Conservation (phyloP, 2,329 filamentous ascomycete species). For the Fusarium illudens region DNA sequence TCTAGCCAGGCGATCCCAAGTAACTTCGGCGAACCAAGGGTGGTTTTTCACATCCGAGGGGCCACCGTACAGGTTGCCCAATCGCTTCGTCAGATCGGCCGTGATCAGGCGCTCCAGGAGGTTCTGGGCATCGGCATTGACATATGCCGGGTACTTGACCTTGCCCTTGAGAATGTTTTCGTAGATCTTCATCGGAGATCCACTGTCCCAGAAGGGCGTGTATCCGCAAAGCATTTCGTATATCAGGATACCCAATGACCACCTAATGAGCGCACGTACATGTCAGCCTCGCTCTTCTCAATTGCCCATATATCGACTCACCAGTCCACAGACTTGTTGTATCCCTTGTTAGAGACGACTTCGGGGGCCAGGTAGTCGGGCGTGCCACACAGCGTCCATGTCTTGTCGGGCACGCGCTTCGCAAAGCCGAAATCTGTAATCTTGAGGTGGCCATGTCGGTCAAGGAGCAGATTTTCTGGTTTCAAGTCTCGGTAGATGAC, state of each 20-base stretch:
- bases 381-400: slow-evolving; percentile 97
- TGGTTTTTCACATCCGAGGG: slow-evolving; percentile 94
- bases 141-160: slow-evolving; percentile 96
- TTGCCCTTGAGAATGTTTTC: slow-evolving; percentile 97
- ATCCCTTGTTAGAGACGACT: slow-evolving; percentile 98
- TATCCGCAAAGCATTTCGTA: slow-evolving; percentile 99
- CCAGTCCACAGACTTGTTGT: slow-evolving; percentile 99
- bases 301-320: slow-evolving; percentile 56
- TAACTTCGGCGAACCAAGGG: slow-evolving; percentile 96
- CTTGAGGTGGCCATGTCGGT: slow-evolving; percentile 93
- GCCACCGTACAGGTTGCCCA: slow-evolving; percentile 93
- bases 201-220: slow-evolving; percentile 98
- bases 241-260: slow-evolving; percentile 97
- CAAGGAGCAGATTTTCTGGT: slow-evolving; percentile 90
- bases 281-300: slow-evolving; percentile 8
- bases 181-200: slow-evolving; percentile 98
- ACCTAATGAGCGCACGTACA: slow-evolving; percentile 66
- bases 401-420: slow-evolving; percentile 98
- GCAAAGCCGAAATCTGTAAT: slow-evolving; percentile 99
- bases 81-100: slow-evolving; percentile 88
- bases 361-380: slow-evolving; percentile 97
- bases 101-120: slow-evolving; percentile 93
- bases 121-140: slow-evolving; percentile 93
- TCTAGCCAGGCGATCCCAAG: slow-evolving; percentile 91
- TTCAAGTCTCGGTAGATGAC: slow-evolving; percentile 99